These are phyloP conservation scores for Cardamine resedifolia DNA, from an alignment of 345 rosid species.

Conservation along the genomic window DNA sequence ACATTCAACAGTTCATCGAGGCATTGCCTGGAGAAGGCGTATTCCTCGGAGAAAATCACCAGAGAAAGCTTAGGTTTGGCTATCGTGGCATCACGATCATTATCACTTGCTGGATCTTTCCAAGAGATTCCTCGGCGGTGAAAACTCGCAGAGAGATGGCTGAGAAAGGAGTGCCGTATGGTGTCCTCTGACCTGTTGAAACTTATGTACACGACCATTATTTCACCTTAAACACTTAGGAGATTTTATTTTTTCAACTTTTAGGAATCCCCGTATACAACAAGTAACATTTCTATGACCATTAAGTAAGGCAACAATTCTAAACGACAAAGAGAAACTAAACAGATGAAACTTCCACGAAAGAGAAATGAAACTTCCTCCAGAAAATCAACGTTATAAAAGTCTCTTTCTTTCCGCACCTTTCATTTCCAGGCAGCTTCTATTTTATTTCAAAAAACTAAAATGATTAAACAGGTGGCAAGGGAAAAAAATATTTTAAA, in stretches of 20 bases:
- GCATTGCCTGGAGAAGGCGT: not conserved
- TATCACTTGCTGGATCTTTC: not conserved
- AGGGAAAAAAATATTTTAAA: too few relatives aligned
- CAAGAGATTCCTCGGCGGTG: not conserved
- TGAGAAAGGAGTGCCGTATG: conserved; percentile 18
- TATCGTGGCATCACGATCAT: not conserved
- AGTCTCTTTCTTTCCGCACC: too few relatives aligned
- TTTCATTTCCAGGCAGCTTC: too few relatives aligned
- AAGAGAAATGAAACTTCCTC: too few relatives aligned
- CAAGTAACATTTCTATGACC: too few relatives aligned
- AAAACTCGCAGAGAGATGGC: conserved; percentile 14
- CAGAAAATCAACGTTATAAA: too few relatives aligned
- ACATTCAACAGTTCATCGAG: not conserved
- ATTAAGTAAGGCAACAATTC: too few relatives aligned
- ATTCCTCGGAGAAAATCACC: not conserved
- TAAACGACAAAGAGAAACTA: too few relatives aligned
- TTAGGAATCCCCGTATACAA: too few relatives aligned
- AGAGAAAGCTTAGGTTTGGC: not conserved
- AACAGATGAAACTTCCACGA: too few relatives aligned
- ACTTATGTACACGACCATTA: conserved; percentile 12
- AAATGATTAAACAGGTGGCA: too few relatives aligned
- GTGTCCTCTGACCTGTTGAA: conserved; percentile 1
- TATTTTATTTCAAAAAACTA: too few relatives aligned
- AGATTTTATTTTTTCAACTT: not conserved
- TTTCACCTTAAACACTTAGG: not conserved